Conservation (phyloP, 352 stramenopile genomes). For the Porosira glacialis region DNA sequence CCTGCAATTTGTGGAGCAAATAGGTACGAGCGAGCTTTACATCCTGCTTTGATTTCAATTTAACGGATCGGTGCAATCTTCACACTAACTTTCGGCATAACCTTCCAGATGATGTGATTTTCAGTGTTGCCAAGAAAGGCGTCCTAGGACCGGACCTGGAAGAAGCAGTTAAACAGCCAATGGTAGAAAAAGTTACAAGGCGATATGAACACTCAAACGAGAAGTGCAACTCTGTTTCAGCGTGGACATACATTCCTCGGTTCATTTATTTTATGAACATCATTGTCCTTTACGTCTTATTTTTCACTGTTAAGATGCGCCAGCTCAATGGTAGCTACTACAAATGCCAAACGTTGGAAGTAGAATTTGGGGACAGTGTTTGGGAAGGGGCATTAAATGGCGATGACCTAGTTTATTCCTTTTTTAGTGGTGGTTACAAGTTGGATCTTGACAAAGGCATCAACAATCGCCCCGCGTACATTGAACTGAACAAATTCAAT, state of each 20-base stretch:
- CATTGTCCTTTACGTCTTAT: conserved; percentile 3
- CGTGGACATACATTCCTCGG: too few relatives aligned
- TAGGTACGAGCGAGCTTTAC: conserved; percentile 29
- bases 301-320: conserved; percentile 5
- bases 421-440: conserved; percentile 7
- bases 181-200: too few relatives aligned
- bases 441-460: neutral
- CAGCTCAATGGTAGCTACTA: conserved; percentile 8
- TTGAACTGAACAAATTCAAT: conserved; percentile 25
- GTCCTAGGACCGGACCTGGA: conserved; percentile 29
- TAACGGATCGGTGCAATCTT: neutral
- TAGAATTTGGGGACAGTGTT: conserved; percentile 15
- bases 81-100: neutral
- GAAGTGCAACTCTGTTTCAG: too few relatives aligned
- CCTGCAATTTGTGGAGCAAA: conserved; percentile 40
- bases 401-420: too few relatives aligned
- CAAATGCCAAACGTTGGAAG: conserved; percentile 5
- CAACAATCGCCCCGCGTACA: too few relatives aligned
- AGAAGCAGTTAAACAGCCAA: conserved; percentile 13
- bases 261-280: conserved; percentile 29
- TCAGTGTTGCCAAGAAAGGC: conserved; percentile 15
- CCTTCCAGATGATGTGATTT: conserved; percentile 1
- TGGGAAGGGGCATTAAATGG: conserved; percentile 17
- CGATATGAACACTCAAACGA: too few relatives aligned
- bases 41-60: neutral